A percentile compares a stretch with the other conserved stretches of the same genome.
phyloP scores from a whole-genome alignment of 1,139 yeast species.

The Pichia sp. region DNA sequence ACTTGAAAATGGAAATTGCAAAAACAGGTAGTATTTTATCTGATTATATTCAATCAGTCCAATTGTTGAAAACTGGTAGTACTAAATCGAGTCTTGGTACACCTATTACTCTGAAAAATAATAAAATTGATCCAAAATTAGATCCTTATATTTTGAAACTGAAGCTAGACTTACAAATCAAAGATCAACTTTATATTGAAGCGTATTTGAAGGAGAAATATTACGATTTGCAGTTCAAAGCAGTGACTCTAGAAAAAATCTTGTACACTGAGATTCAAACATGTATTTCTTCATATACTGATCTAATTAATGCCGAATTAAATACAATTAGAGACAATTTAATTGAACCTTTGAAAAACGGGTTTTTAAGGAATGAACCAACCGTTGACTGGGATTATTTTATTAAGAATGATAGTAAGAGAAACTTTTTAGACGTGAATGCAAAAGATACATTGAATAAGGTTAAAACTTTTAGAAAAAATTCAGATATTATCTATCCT shows the following conservation, averaged over 20 bases:
- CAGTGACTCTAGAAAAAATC: slow-evolving; percentile 63
- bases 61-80: slow-evolving; percentile 25
- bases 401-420: slow-evolving; percentile 42
- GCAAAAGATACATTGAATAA: slow-evolving; percentile 27
- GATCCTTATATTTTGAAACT: slow-evolving; percentile 66
- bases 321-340: slow-evolving; percentile 47
- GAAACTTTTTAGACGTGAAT: slow-evolving; percentile 24
- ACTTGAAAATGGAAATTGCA: slow-evolving; percentile 42
- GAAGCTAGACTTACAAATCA: slow-evolving; percentile 59
- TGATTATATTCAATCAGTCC: slow-evolving; percentile 36
- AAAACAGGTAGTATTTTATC: slow-evolving; percentile 44
- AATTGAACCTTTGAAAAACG: slow-evolving; percentile 54
- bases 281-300: slow-evolving; percentile 46
- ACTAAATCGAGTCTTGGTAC: slow-evolving; percentile 25
- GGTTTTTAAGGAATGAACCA: slow-evolving; percentile 54
- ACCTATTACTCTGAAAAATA: slow-evolving; percentile 13
- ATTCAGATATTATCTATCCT: slow-evolving; percentile 39
- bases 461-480: slow-evolving; percentile 36
- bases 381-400: slow-evolving; percentile 71
- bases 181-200: slow-evolving; percentile 60
- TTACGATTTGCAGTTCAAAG: slow-evolving; percentile 61
- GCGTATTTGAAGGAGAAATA: slow-evolving; percentile 64
- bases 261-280: slow-evolving; percentile 58
- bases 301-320: slow-evolving; percentile 49
- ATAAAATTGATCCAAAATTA: slow-evolving; percentile 25